These are phyloP conservation scores for Hevea brasiliensis DNA, from an alignment of 345 rosid genomes.

Conservation along the genomic window DNA sequence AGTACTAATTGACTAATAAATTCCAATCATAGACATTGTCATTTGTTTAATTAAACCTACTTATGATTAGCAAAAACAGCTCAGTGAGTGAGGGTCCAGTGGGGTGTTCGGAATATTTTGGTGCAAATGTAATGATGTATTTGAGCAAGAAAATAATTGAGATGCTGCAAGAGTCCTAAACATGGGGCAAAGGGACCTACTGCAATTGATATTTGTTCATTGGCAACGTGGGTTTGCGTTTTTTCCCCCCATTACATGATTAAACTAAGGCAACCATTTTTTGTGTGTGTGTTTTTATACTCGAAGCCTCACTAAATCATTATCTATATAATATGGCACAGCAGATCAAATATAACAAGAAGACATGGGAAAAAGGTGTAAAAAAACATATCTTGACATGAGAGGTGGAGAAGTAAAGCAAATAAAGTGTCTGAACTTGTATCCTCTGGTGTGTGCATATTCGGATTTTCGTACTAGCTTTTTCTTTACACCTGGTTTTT, in stretches of 20 bases:
- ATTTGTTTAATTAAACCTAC: background rate
- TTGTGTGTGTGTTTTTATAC: background rate
- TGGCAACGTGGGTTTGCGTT: background rate
- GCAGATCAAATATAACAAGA: background rate
- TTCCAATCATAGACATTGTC: background rate
- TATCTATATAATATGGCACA: background rate
- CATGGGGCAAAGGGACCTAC: constrained; percentile 26
- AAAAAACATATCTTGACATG: constrained; percentile 11
- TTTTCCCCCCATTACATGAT: constrained; percentile 12
- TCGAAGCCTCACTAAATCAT: background rate
- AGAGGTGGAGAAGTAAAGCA: constrained; percentile 11
- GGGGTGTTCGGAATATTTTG: background rate
- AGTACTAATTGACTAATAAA: constrained; percentile 1
- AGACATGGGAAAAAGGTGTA: background rate
- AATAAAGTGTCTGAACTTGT: constrained; percentile 7
- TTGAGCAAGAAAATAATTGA: constrained; percentile 29
- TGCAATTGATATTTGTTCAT: background rate
- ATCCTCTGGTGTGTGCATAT: constrained; percentile 7
- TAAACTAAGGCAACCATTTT: constrained; percentile 13
- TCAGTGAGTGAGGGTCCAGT: background rate
- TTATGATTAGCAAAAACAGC: background rate
- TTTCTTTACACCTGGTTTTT: background rate
- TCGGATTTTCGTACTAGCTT: background rate
- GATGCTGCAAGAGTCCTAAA: constrained; percentile 17
- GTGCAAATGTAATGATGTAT: constrained; percentile 3